A percentile compares a stretch with the other conserved stretches of the same genome.
Conservation (phyloP, 2,329 filamentous ascomycete species). For the Cordyceps javanica region DNA sequence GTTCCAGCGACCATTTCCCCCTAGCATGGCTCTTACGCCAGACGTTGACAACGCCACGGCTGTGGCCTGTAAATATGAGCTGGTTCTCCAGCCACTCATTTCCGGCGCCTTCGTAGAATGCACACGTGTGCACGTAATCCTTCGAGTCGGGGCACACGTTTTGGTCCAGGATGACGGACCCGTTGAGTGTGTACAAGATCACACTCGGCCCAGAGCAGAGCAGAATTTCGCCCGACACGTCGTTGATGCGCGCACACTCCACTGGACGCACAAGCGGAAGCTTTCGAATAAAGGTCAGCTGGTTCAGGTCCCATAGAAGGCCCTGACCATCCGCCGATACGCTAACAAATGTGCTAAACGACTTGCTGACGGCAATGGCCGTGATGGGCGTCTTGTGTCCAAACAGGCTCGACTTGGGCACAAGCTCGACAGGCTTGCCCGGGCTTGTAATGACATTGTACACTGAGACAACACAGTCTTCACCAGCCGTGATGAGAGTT, state of each 20-base stretch:
- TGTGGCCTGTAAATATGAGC: conserved; percentile 84
- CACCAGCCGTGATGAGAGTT: conserved; percentile 84
- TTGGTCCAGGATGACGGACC: conserved; percentile 73
- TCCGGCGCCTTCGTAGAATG: conserved; percentile 85
- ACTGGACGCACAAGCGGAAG: conserved; percentile 52
- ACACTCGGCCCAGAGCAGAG: conserved; percentile 73
- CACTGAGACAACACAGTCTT: conserved; percentile 85
- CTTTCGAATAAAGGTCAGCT: conserved; percentile 76
- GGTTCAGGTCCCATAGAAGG: conserved; percentile 91
- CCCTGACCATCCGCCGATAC: conserved; percentile 76
- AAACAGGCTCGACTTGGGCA: conserved; percentile 75
- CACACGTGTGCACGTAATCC: conserved; percentile 73
- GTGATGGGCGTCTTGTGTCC: conserved; percentile 83
- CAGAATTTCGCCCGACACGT: conserved; percentile 83
- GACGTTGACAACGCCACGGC: conserved; percentile 75
- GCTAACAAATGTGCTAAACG: conserved; percentile 82
- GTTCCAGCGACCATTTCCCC: conserved; percentile 68
- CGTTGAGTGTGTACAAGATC: conserved; percentile 81
- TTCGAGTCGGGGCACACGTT: conserved; percentile 65
- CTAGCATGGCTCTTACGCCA: conserved; percentile 52
- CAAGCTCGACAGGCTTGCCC: conserved; percentile 68
- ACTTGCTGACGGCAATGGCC: conserved; percentile 75
- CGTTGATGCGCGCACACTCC: conserved; percentile 80
- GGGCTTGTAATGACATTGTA: conserved; percentile 63
- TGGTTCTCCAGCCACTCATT: conserved; percentile 89